phyloP scores from a whole-genome alignment of 2,329 filamentous ascomycete genomes.

The Curvularia sp. region DNA sequence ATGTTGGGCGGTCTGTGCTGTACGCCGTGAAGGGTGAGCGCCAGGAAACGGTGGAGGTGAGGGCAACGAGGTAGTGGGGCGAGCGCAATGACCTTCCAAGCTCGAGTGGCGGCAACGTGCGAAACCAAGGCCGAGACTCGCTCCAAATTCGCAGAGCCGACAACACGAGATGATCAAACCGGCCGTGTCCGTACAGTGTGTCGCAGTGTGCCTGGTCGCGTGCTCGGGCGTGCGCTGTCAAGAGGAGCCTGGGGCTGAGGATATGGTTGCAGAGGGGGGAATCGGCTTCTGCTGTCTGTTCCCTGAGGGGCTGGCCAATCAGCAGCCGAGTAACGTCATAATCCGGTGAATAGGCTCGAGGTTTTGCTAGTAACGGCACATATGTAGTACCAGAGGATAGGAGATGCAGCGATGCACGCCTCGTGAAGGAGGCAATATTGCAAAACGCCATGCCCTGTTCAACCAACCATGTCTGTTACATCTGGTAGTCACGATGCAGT shows the following conservation, averaged over 20 bases:
- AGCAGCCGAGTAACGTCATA: conserved; percentile 23
- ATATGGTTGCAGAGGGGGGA: conserved; percentile 16
- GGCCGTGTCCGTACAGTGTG: conserved; percentile 7
- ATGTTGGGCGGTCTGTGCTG: conserved; percentile 40
- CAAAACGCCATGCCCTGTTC: neutral
- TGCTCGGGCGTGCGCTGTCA: conserved; percentile 37
- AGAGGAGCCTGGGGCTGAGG: conserved; percentile 33
- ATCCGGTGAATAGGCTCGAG: conserved; percentile 21
- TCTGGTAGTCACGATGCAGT: neutral
- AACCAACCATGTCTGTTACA: neutral
- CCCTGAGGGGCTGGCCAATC: conserved; percentile 22
- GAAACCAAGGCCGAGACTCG: conserved; percentile 43
- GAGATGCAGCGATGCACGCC: no score
- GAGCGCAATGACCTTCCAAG: conserved; percentile 37
- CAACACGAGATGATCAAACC: conserved; percentile 24
- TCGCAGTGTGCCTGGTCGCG: conserved; percentile 39
- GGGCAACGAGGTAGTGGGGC: conserved; percentile 45
- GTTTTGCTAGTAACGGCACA: neutral
- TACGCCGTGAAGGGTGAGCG: conserved; percentile 32
- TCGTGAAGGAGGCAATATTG: neutral
- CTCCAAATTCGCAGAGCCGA: conserved; percentile 25
- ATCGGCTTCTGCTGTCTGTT: conserved; percentile 17
- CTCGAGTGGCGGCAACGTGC: conserved; percentile 44
- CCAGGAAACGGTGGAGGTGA: conserved; percentile 33
- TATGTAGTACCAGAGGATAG: neutral